Evolutionary conservation across 208 protist species (phyloP).

Genomic region (Wallacemonas collosoma): DNA sequence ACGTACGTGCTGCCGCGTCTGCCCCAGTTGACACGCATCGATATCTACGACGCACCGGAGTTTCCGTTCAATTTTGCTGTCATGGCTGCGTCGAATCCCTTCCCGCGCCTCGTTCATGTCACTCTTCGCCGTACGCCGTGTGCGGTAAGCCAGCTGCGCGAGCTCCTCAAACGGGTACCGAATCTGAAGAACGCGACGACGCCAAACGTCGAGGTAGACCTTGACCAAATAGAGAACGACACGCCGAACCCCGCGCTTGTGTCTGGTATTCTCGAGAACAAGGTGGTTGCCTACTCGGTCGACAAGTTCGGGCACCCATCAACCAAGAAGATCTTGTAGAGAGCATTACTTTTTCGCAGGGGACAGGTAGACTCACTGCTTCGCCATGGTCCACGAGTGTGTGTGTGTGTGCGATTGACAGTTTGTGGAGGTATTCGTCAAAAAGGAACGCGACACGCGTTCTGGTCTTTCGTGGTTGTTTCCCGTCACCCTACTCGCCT

Average conservation of each 20-base stretch:
- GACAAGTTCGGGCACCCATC: constrained; percentile 6
- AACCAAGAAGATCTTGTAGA: constrained; percentile 14
- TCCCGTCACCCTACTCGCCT: no score
- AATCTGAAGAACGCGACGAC: background rate
- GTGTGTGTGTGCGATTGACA: no score
- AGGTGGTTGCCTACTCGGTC: constrained; percentile 1
- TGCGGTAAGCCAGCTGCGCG: background rate
- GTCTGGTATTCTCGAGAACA: background rate
- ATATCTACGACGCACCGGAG: constrained; percentile 12
- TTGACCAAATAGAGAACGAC: constrained; percentile 3
- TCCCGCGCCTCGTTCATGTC: background rate
- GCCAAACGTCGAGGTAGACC: background rate
- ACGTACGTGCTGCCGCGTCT: constrained; percentile 4
- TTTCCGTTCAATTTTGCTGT: constrained; percentile 9
- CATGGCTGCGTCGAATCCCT: background rate
- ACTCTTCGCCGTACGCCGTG: background rate
- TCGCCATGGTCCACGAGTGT: no score
- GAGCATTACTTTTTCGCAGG: no score
- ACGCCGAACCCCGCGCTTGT: background rate
- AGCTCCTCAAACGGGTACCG: constrained; percentile 8
- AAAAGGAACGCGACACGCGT: no score
- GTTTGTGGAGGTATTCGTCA: no score
- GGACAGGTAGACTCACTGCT: no score
- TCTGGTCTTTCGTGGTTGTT: no score
- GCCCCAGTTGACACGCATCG: background rate